Evolutionary conservation across 2,329 filamentous ascomycete genomes (phyloP), one percentile per base, ranked within the genome.

Genomic region (Aureobasidium sp.): DNA sequence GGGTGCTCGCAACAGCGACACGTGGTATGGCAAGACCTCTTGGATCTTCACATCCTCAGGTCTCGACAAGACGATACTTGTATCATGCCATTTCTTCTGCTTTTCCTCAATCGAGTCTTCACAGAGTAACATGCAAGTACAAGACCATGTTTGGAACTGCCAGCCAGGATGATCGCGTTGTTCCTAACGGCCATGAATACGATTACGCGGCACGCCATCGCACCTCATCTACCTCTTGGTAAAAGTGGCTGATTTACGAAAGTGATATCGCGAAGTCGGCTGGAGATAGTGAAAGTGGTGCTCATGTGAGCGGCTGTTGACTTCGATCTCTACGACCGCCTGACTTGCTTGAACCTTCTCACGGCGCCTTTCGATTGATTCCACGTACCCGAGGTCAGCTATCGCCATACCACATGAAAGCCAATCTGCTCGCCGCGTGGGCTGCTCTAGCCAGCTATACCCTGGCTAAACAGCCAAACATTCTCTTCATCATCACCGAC

Each of bases 401-500:
- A 34, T 51, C n/a, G 29, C 22, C 29, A 36, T n/a, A 29, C 47
- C 11, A 5, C 20, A 57, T 57, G 53, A 57, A 22, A 17, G 17
- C 27, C 27, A 57, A 27, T 36, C 29, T 44, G 27, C 41, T 36
- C 25, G 25, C 37, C 12, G 39, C 41, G 45, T 45, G 27, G 39
- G 36, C 41, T 34, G 29, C 53, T 45, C 11, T 57, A 17, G 39
- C 17, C 39, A 45, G 4, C 8, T 36, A 17, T 9, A 39, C 22
- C 5, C 34, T 48, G 31, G 42, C 42, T 3, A 60, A 60, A 17
- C 52, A 62, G 42, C 70, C 70, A 20, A 88, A 88, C 65, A 82
- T 89, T 47, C 75, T 89, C 22, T 86, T 89, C 68, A 83, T 89
- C 62, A 76, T 89, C 44, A 86, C 84, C 0, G 87, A 89, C 64